Percentiles rank a stretch among this genome's conserved stretches.
These are phyloP conservation scores for Rhizophagus prolifer DNA, from an alignment of 192 early-diverging fungal species.

Conservation along the genomic window DNA sequence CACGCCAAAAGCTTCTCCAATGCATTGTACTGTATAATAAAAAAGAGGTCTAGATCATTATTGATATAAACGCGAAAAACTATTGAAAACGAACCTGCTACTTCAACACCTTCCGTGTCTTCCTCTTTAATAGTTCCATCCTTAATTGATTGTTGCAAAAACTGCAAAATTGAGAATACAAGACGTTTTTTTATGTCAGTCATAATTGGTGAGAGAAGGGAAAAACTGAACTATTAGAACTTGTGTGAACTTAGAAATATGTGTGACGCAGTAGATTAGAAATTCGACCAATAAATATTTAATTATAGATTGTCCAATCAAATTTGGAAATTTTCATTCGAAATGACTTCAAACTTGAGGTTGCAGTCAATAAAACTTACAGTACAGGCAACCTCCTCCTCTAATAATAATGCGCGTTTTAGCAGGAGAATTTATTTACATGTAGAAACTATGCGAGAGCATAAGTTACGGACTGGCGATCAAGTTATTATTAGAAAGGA, in stretches of 20 bases:
- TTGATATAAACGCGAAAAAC: background rate
- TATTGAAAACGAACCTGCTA: slow-evolving; percentile 38
- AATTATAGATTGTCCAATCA: no score
- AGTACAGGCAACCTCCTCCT: background rate
- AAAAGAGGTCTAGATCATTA: background rate
- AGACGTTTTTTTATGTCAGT: slow-evolving; percentile 67
- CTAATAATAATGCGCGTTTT: background rate
- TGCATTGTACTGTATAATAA: slow-evolving; percentile 83
- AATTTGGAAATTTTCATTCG: background rate
- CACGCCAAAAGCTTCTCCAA: slow-evolving; percentile 91
- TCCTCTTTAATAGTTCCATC: slow-evolving; percentile 72
- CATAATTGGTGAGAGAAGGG: slow-evolving; percentile 29
- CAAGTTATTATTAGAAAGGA: slow-evolving; percentile 32
- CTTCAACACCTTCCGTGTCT: slow-evolving; percentile 80
- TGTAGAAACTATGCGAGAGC: slow-evolving; percentile 40
- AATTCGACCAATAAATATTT: no score
- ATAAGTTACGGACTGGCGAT: slow-evolving; percentile 38
- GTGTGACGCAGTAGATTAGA: no score
- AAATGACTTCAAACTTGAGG: background rate
- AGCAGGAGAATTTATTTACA: slow-evolving; percentile 37
- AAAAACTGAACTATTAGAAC: no score
- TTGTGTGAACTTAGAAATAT: no score
- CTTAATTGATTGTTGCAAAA: slow-evolving; percentile 65
- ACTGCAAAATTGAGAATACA: slow-evolving; percentile 83
- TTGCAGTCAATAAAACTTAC: background rate